phyloP scores from a whole-genome alignment of 202 grass and related monocot species.

The Cymbopogon flexuosus region DNA sequence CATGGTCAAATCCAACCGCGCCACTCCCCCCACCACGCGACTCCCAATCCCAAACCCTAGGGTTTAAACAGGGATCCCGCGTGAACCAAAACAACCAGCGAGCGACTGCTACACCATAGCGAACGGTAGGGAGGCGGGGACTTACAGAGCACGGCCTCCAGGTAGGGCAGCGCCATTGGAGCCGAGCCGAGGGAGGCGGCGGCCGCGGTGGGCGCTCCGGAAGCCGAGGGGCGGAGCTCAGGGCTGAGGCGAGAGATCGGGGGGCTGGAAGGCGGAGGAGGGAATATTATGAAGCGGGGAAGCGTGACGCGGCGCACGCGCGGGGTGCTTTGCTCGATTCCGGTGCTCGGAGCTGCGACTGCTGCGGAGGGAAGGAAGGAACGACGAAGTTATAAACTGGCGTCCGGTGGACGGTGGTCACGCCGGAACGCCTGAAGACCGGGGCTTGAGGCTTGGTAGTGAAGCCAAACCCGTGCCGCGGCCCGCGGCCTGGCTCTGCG shows the following conservation, averaged over 20 bases:
- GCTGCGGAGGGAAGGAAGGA: neutral
- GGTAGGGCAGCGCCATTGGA: conserved; percentile 76
- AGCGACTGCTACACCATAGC: neutral
- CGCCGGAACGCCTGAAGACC: neutral
- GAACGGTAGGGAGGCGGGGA: neutral
- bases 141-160: conserved; percentile 79
- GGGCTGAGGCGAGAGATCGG: neutral
- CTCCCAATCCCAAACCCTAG: conserved; percentile 24
- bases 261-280: neutral
- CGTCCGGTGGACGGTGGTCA: neutral
- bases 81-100: conserved; percentile 1
- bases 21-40: neutral
- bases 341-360: conserved; percentile 1
- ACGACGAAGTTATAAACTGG: neutral
- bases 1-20: conserved; percentile 23
- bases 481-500: neutral
- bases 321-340: conserved; percentile 39
- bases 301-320: conserved; percentile 13
- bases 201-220: neutral
- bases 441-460: neutral
- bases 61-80: conserved; percentile 43
- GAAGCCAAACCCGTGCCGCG: neutral
- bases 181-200: neutral
- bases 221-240: neutral
- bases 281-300: neutral